Evolutionary conservation across 2,329 filamentous ascomycete genomes (phyloP), one percentile per base, ranked within the genome.

Genomic region (Stagonosporopsis tanaceti): DNA sequence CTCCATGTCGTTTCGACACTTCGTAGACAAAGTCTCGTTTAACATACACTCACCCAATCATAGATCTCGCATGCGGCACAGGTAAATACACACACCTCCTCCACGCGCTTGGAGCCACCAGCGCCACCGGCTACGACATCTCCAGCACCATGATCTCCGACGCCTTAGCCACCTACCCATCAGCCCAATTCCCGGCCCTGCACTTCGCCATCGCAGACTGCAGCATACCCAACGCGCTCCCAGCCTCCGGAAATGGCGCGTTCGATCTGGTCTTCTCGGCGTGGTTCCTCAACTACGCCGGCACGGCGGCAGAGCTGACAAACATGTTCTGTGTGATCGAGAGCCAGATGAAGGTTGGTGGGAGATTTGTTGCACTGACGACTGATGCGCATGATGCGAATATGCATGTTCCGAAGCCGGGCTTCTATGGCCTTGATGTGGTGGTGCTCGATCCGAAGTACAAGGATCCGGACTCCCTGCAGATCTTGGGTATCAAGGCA

Each of bases 241-340:
- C 44, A 57, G 3, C 44, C 59, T 2, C 37, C 32, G 15, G 12
- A 35, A 0, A 39, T 50, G 1, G 47, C 39, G 14, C 20, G 4
- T 72, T 64, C 53, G 69, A 72, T 53, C 34, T 71, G 30, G 64
- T 72, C 40, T 72, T 73, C 50, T 70, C 69, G 22, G 69, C 66
- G 41, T 73, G 68, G 67, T 70, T 73, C 27, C 61, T 72, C 41
- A 73, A 73, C 59, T 72, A 73, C 44, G 70, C 70, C 2, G 67
- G 65, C 47, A 67, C 63, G 0, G 62, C 65, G 44, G 15, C 12
- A 2, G 66, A 69, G 34, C 50, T 73, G 1, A 57, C 50, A 0
- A 53, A 39, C 44, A 70, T 73, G 69, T 71, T 71, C 44, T 47
- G 53, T 30, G 63, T 68, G 4, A 67, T 72, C 12, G 52, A 57